Base-by-base conservation (phyloP, 331 rosid genomes). In the Arachis monticola region DNA sequence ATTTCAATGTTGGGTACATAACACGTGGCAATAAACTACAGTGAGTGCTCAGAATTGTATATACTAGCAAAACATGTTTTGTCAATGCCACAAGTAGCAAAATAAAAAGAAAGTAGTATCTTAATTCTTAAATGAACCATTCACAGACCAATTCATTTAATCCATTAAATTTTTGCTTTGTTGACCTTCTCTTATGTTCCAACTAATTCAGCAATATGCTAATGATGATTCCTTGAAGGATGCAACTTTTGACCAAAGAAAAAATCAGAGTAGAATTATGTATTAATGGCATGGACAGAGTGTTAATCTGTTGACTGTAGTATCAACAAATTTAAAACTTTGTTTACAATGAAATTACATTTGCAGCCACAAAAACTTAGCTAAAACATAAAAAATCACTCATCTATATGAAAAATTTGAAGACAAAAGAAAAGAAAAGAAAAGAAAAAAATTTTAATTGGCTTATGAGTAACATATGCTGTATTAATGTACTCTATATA, bases 361-460 rank as follows among this genome's bases (percentile, higher is more conserved):
- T 40, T 66, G 55, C 46, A n/a, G 62, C n/a, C 81, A 60, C 1
- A 77, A 77, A 72, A 67, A 50, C 77, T 67, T 48, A 44, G 27
- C 57, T 46, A 27, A 46, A n/a, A 41, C 53, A 68, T 17, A 14
- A 58, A 68, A 14, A 58, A 68, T 59, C 80, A 67, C 31, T 38
- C 45, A 48, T 12, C 22, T 1, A 40, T 14, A 52, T 38, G 47
- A 4, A 3, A 32, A 51, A 17, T 14, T 52, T 52, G 58, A 31
- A 13, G 8, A 64, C 6, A 13, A 8, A n/a, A 1, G 55, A 53
- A 64, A 55, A 42, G 12, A 45, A 45, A 5, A 11, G 13, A 51
- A 48, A 9, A 0, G 10, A 5, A 13, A 55, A 55, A n/a, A 8
- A 2, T 2, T 47, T 27, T 6, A 67, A 47, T 32, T 67, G 68